Percentiles rank a stretch among this genome's conserved stretches.
These are phyloP conservation scores for Phialophora macrospora DNA, from an alignment of 2,329 filamentous ascomycete species.

Conservation along the genomic window DNA sequence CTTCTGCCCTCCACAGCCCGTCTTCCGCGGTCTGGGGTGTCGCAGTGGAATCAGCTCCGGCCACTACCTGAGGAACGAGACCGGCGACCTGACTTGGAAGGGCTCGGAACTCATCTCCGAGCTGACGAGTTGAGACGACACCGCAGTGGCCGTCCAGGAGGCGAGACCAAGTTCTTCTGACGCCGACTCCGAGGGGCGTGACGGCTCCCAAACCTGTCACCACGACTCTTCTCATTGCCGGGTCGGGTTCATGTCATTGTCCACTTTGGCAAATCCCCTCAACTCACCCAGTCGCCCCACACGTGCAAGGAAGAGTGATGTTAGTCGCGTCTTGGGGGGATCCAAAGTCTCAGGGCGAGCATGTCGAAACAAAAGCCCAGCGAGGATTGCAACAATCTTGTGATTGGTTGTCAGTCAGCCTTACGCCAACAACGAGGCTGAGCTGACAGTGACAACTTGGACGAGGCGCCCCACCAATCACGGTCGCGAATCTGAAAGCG, in stretches of 20 bases:
- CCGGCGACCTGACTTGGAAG: constrained; percentile 86
- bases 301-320: background rate
- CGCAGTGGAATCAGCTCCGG: constrained; percentile 47
- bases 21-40: background rate
- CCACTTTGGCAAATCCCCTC: background rate
- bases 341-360: too few relatives aligned
- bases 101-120: constrained; percentile 67
- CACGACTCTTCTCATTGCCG: constrained; percentile 67
- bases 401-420: too few relatives aligned
- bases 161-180: constrained; percentile 77
- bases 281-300: background rate
- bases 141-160: constrained; percentile 81
- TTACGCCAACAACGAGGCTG: too few relatives aligned
- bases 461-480: constrained; percentile 3
- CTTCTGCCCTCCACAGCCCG: constrained; percentile 51
- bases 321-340: background rate
- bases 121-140: constrained; percentile 71
- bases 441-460: background rate
- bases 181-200: constrained; percentile 80
- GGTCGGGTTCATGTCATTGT: background rate
- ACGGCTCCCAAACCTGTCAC: constrained; percentile 82
- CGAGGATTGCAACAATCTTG: too few relatives aligned
- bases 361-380: too few relatives aligned
- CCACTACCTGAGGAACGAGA: constrained; percentile 67
- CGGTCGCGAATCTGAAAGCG: background rate